phyloP scores from a whole-genome alignment of 768 basidiomycete genomes.

The Suillus sp. region DNA sequence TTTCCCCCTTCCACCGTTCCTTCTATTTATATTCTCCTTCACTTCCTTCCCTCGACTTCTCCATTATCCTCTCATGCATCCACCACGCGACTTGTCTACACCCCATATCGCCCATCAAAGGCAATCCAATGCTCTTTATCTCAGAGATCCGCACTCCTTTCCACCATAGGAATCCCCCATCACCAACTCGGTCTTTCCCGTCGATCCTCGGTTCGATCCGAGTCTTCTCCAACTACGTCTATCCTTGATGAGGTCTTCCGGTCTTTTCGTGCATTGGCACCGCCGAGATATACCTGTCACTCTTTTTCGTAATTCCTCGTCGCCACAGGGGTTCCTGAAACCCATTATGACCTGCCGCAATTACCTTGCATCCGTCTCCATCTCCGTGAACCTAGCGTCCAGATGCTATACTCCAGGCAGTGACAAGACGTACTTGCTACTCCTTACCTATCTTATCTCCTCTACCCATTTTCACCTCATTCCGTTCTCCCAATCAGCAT shows the following conservation, averaged over 20 bases:
- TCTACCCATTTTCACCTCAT: background rate
- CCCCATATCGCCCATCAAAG: background rate
- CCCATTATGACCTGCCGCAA: background rate
- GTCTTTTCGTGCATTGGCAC: background rate
- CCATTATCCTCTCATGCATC: background rate
- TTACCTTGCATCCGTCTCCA: background rate
- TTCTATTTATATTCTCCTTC: background rate
- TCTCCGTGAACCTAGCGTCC: background rate
- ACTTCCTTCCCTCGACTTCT: background rate
- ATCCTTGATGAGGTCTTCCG: background rate
- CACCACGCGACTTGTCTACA: background rate
- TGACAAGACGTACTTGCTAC: background rate
- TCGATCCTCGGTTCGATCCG: slow-evolving; percentile 6
- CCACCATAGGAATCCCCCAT: background rate
- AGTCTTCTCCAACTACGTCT: background rate
- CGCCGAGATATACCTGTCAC: slow-evolving; percentile 2
- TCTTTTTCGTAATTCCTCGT: background rate
- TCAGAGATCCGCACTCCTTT: background rate
- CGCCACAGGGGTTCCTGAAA: background rate
- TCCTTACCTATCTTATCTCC: background rate
- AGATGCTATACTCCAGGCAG: too few relatives aligned
- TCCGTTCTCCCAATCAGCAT: background rate
- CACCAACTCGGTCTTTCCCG: background rate
- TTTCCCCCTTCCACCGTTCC: slow-evolving; percentile 7
- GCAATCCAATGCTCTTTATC: background rate